Conservation (phyloP, 2,329 filamentous ascomycete genomes). For the Parastagonospora avenae region DNA sequence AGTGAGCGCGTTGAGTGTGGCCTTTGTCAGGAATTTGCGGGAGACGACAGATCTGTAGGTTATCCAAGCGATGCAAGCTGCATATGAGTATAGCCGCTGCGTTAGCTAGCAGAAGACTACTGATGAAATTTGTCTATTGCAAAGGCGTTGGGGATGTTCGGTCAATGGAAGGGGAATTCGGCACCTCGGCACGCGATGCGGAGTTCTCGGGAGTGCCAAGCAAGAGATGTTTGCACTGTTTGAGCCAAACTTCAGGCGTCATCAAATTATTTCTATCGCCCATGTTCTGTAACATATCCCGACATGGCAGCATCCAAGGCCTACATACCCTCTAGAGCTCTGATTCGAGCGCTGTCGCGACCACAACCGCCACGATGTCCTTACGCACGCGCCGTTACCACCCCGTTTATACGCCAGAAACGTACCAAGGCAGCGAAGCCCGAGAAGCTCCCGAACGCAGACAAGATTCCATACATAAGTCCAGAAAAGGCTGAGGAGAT, state of each 20-base stretch:
- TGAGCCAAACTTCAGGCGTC: slow-evolving; percentile 17
- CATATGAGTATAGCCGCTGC: no score
- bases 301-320: slow-evolving; percentile 24
- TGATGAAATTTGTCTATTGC: no score
- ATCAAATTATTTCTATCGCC: neutral
- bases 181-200: no score
- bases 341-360: slow-evolving; percentile 31
- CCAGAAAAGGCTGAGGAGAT: neutral
- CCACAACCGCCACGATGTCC: slow-evolving; percentile 25
- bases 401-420: slow-evolving; percentile 28
- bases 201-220: slow-evolving; percentile 35
- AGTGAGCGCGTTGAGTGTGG: no score
- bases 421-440: slow-evolving; percentile 18
- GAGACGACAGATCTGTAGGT: no score
- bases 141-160: no score
- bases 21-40: no score
- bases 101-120: no score
- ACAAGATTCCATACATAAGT: neutral
- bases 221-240: slow-evolving; percentile 29
- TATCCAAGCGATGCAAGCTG: no score
- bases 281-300: neutral
- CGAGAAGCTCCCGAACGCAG: slow-evolving; percentile 3
- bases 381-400: slow-evolving; percentile 17
- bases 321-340: slow-evolving; percentile 32
- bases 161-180: neutral